phyloP scores from a whole-genome alignment of 1,139 yeast species.

The Saccharomyces hybrid region DNA sequence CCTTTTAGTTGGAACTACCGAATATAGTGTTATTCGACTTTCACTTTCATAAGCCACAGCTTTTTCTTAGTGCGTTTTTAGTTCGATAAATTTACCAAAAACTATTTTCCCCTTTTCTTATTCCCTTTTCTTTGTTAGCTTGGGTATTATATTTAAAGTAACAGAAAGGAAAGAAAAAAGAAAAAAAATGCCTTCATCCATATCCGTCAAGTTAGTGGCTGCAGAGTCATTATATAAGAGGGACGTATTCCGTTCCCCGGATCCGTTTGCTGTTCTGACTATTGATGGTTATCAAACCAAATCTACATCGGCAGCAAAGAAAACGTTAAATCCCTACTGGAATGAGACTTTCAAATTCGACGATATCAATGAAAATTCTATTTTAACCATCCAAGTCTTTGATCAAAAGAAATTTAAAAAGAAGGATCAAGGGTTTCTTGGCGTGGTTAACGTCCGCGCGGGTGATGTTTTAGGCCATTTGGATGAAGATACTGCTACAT shows the following conservation, averaged over 20 bases:
- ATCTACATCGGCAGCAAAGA: constrained; percentile 88
- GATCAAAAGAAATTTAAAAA: constrained; percentile 96
- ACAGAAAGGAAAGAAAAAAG: neutral
- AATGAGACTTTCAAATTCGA: constrained; percentile 72
- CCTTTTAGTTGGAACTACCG: neutral
- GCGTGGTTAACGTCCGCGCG: constrained; percentile 86
- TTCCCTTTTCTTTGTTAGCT: neutral
- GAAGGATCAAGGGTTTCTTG: constrained; percentile 98
- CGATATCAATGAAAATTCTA: constrained; percentile 75
- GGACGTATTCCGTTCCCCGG: constrained; percentile 92
- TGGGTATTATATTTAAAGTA: neutral
- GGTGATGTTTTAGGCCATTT: constrained; percentile 79
- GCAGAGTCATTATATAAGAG: constrained; percentile 94
- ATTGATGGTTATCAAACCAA: constrained; percentile 96
- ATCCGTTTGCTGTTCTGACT: constrained; percentile 94
- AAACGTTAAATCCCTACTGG: constrained; percentile 96
- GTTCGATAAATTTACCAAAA: neutral
- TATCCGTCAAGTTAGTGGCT: constrained; percentile 79
- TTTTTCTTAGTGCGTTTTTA: constrained; percentile 1
- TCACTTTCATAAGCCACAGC: neutral
- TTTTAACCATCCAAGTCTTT: constrained; percentile 86
- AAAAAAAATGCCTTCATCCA: constrained; percentile 17
- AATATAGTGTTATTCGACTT: neutral
- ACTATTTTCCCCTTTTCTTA: neutral
- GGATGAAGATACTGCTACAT: constrained; percentile 27